Evolutionary conservation across 176 grass and related monocot genomes (phyloP), one percentile per base, ranked within the genome.

Genomic region (Saccharum officinarum): DNA sequence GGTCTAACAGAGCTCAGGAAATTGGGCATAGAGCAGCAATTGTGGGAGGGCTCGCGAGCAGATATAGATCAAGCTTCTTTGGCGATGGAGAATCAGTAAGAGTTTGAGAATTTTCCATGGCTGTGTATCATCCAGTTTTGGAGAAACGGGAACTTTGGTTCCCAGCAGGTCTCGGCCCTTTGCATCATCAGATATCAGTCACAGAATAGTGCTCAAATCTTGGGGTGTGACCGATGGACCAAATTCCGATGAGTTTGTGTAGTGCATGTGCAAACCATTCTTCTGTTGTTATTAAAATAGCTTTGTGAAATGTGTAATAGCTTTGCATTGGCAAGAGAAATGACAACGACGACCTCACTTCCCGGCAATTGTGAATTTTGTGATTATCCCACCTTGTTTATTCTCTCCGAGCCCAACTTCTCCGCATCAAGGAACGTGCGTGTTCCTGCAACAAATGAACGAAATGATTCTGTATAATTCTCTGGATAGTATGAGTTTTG

Each of bases 1-100:
- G 94, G 94, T 87, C 65, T 99, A 67, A 94, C 86, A 44, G 97
- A 99, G 83, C 88, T 99, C 30, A 91, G 92, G 79, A 99, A 99
- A 80, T 36, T 96, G 73, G 88, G 90, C 46, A 88, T 94, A 40
- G 97, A 99, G 57, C 91, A 92, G 73, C 94, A 96, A 79, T 57
- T 99, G 76, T 97, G 97, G 97, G 94, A 97, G 64, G 88, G 90
- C 26, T 96, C 92, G 0, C 92, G 97, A 67, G 89, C 88, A 85
- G 97, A 97, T 47, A 91, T 87, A 31, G 93, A 94, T n/a, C 78
- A 89, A 89, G 90, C 73, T 63, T 80, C 89, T 42, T 98, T 81
- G 65, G 76, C 45, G n/a, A 69, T 31, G 10, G 89, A 92, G 75
- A 86, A 90, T 7, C 54, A 81, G 44, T 90, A 92, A 87, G 77